Evolutionary conservation across 1,284 basidiomycete genomes (phyloP).

Genomic region (Termitomyces sp.): DNA sequence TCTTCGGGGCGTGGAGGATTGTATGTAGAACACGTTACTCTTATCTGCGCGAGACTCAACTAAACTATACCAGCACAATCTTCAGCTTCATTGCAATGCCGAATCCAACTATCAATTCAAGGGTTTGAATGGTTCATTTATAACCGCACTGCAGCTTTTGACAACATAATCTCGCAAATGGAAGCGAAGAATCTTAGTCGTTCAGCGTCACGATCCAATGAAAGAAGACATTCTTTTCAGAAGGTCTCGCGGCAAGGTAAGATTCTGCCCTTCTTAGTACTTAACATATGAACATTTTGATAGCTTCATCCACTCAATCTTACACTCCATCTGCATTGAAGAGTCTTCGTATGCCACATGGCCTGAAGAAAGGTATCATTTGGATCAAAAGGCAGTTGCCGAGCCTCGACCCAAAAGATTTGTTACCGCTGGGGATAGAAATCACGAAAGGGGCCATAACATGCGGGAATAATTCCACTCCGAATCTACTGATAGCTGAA

Average conservation of each 20-base stretch:
- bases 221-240: slow-evolving; percentile 23
- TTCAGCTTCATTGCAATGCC: slow-evolving; percentile 45
- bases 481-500: slow-evolving; percentile 74
- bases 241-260: slow-evolving; percentile 21
- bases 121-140: slow-evolving; percentile 90
- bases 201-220: slow-evolving; percentile 27
- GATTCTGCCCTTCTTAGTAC: slow-evolving; percentile 6
- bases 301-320: slow-evolving; percentile 23
- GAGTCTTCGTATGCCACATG: slow-evolving; percentile 37
- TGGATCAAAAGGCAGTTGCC: slow-evolving; percentile 63
- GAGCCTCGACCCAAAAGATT: slow-evolving; percentile 68
- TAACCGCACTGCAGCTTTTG: slow-evolving; percentile 84
- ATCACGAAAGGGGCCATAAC: slow-evolving; percentile 73
- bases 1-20: slow-evolving; percentile 47
- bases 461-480: slow-evolving; percentile 80
- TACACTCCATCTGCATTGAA: slow-evolving; percentile 30
- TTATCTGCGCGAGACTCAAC: slow-evolving; percentile 18
- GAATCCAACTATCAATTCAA: slow-evolving; percentile 72
- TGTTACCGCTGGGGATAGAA: slow-evolving; percentile 77
- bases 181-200: slow-evolving; percentile 34
- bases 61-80: slow-evolving; percentile 30
- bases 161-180: slow-evolving; percentile 78
- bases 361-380: slow-evolving; percentile 39
- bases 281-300: background rate
- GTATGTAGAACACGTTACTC: slow-evolving; percentile 30